Base-by-base conservation (phyloP, 306 rosid species). In the Senna tora region DNA sequence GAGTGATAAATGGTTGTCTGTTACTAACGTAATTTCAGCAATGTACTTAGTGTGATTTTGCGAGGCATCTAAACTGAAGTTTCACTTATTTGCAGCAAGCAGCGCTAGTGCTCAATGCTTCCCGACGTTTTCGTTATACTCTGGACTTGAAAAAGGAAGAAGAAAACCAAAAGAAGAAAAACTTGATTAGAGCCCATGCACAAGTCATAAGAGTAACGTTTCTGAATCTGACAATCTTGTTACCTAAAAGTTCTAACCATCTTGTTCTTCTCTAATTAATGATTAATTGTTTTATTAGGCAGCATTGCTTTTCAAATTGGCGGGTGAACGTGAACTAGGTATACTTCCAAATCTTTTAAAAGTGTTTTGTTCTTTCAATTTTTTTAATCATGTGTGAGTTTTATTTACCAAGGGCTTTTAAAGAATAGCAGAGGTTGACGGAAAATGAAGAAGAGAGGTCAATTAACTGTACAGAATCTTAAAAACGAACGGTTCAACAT, bases 131-230 rank as follows among this genome's bases (percentile, higher is more conserved):
- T 75, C 87, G 99, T 63, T 94, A 94, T 69, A 94, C 99, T 4
- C 72, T 94, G 81, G 96, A 94, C 87, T 88, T 94, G 50, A 89
- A 80, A 66, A 88, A 68, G 77, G 97, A 89, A 45, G 95, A 86
- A 74, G 97, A 91, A 65, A 86, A 79, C 75, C 92, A 83, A 45
- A 82, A 81, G 50, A 87, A 93, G 71, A 87, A 84, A 75, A 76
- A 86, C 82, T 82, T 91, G 94, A 91, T 94, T 74, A 89, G 99
- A 83, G 87, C 99, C 65, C 99, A 89, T 78, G 96, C 99, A 66
- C 99, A 94, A 91, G 99, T 91, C 87, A 85, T 94, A 67, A 83
- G 99, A 79, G 99, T 94, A 94, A 87, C 79, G 55, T 65, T 80
- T 78, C 34, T 53, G 62, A 51, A 34, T 5, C 47, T 64, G 12